Evolutionary conservation across 129 eudicot species (phyloP), one percentile per base, ranked within the genome.

Genomic region (Flaveria bidentis): DNA sequence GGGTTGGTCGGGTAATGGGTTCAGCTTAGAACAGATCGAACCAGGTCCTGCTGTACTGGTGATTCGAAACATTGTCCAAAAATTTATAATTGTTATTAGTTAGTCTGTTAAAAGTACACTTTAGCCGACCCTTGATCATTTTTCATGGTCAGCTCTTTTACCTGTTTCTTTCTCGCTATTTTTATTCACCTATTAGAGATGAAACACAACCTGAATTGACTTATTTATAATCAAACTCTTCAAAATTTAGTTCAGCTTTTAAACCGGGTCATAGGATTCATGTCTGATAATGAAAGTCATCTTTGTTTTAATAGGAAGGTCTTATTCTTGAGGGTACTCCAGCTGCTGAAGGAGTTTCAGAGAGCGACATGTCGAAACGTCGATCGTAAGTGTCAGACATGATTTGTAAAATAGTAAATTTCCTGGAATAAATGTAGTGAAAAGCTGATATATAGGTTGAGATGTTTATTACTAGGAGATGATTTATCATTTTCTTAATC

Each of bases 291-390:
- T 74, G 18, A 52, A 63, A 71, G 36, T 41, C 47, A 23, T 67
- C 11, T 64, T 78, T 36, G 56, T 60, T 51, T 84, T 16, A 45
- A 85, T 75, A 95, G 99, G 99, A 95, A 79, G 99, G 99, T 73
- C 87, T 89, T 76, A 89, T 95, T 76, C 67, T 85, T 67, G 97
- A 91, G 84, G 99, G 94, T 53, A 89, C 97, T 72, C 90, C 99
- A 26, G 97, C 99, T 77, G 99, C 97, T 53, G 92, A 79, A 84
- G 99, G 97, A 55, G 99, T 95, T 86, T 95, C 97, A 69, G 88
- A 84, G 3, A 82, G 82, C 26, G 99, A 95, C 75, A 71, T 94
- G 86, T 73, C 90, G 53, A 94, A 94, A 69, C 93, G 99, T 55
- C 87, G 87, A 87, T 72, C 74, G 97, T 89, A 86, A 95, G 99